Base-by-base conservation (phyloP, 2,329 filamentous ascomycete genomes). In the Bretziella fagacearum region DNA sequence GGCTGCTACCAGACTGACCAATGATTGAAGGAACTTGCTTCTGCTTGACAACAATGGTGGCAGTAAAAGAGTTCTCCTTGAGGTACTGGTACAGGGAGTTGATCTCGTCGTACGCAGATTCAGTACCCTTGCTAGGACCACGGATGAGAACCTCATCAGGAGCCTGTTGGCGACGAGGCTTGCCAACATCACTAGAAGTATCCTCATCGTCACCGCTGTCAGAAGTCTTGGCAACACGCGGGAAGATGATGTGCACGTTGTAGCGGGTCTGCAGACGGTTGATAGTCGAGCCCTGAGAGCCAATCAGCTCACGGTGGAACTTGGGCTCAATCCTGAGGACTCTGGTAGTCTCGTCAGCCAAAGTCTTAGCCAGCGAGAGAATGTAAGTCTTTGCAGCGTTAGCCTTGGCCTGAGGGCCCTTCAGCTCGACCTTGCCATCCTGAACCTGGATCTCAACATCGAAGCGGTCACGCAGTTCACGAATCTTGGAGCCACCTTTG, bases 191-290 rank as follows among this genome's bases (percentile, higher is more conserved):
- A 30, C 73, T 78, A 55, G 89, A 86, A 52, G 73, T 73, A 11
- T 77, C 74, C 50, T 78, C 73, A 48, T 93, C 85, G 51, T 91
- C 83, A 51, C 73, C 70, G 45, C 61, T 65, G 32, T 53, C 56
- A 3, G 35, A 35, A 42, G 71, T 67, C 59, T 86, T 84, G 33
- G 67, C 66, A 5, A 70, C 69, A 46, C 71, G 71, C 8, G 91
- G 91, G 69, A 98, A 98, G 65, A 95, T 89, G 56, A 98, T 91
- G 53, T 87, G 79, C 35, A 98, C 91, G 59, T 82, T 81, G 69
- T 98, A 95, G 40, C 87, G 81, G 48, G 80, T 84, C 64, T 98
- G 87, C 20, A 98, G 74, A 54, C 84, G 81, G 65, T 91, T 91
- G 58, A 98, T 89, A 59, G 93, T 84, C 57, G 71, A 76, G 51